Evolutionary conservation across 2,329 filamentous ascomycete genomes (phyloP).

Genomic region (Trichoderma sp.): DNA sequence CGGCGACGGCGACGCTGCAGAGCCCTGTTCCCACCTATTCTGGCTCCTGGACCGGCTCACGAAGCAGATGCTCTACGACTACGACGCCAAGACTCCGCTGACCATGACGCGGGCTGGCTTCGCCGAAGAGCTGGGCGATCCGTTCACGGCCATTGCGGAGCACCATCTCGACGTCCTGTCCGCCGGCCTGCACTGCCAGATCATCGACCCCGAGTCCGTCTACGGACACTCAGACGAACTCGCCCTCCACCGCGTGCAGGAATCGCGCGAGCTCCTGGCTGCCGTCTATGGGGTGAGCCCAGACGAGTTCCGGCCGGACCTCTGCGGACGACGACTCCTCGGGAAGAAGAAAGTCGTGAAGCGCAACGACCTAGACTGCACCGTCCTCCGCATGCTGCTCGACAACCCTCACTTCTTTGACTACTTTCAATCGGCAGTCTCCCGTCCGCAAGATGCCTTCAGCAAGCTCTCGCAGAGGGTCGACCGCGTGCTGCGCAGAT

Average conservation of each 20-base stretch:
- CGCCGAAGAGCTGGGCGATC: conserved; percentile 51
- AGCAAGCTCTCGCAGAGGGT: conserved; percentile 52
- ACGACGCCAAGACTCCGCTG: conserved; percentile 45
- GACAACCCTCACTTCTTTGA: conserved; percentile 58
- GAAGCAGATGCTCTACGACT: conserved; percentile 50
- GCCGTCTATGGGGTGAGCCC: conserved; percentile 45
- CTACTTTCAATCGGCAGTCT: conserved; percentile 50
- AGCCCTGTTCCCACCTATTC: conserved; percentile 55
- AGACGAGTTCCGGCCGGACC: conserved; percentile 51
- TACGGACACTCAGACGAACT: conserved; percentile 38
- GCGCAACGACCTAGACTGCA: conserved; percentile 52
- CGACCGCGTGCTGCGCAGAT: conserved; percentile 49
- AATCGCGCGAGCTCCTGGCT: conserved; percentile 56
- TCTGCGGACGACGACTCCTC: conserved; percentile 42
- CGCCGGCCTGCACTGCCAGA: conserved; percentile 54
- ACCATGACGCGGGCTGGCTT: conserved; percentile 49
- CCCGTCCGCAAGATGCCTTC: conserved; percentile 51
- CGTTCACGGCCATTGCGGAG: conserved; percentile 52
- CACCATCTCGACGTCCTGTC: conserved; percentile 57
- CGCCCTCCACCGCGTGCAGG: conserved; percentile 47
- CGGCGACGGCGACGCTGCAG: conserved; percentile 32
- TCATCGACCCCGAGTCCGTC: conserved; percentile 40
- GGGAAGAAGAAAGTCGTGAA: conserved; percentile 44
- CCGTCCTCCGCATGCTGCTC: conserved; percentile 57
- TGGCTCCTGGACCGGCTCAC: conserved; percentile 59